A percentile compares a stretch with the other conserved stretches of the same genome.
Conservation (phyloP, 768 basidiomycete species). For the Leccinum truebloodii region DNA sequence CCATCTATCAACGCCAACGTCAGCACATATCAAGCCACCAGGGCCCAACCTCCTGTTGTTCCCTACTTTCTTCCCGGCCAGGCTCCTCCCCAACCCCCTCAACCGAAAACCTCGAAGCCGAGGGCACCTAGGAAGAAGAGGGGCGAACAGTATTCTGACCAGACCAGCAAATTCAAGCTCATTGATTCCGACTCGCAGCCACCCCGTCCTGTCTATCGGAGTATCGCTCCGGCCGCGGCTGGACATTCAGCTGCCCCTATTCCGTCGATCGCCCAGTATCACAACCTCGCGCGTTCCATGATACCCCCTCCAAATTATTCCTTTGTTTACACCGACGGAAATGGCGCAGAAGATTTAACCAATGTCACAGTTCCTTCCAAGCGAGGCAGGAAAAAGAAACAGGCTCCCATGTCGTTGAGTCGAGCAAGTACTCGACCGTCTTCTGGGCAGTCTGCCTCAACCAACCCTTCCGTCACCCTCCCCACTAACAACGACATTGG, state of each 20-base stretch:
- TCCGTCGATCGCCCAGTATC: not conserved
- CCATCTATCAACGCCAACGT: slow-evolving; percentile 29
- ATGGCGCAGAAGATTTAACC: not conserved
- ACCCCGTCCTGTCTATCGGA: slow-evolving; percentile 36
- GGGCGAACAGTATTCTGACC: slow-evolving; percentile 42
- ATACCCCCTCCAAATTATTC: slow-evolving; percentile 1
- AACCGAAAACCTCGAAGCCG: slow-evolving; percentile 29
- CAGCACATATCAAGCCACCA: slow-evolving; percentile 32
- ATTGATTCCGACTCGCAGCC: slow-evolving; percentile 21
- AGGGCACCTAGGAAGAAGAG: slow-evolving; percentile 34
- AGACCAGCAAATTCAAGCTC: slow-evolving; percentile 53
- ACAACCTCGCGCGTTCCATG: slow-evolving; percentile 3
- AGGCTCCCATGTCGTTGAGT: not conserved
- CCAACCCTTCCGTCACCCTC: not conserved
- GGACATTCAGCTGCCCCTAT: slow-evolving; percentile 9
- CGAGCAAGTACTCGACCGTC: slow-evolving; percentile 10
- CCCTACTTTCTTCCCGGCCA: slow-evolving; percentile 59
- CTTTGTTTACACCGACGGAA: slow-evolving; percentile 6
- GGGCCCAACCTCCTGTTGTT: slow-evolving; percentile 22
- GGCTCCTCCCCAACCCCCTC: slow-evolving; percentile 21
- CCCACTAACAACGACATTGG: not conserved
- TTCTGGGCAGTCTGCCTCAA: slow-evolving; percentile 9
- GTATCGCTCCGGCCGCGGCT: slow-evolving; percentile 33
- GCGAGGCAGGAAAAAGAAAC: slow-evolving; percentile 19
- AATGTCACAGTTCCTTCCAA: slow-evolving; percentile 1